phyloP scores from a whole-genome alignment of 179 eudicot genomes.

The Actinidia arguta region DNA sequence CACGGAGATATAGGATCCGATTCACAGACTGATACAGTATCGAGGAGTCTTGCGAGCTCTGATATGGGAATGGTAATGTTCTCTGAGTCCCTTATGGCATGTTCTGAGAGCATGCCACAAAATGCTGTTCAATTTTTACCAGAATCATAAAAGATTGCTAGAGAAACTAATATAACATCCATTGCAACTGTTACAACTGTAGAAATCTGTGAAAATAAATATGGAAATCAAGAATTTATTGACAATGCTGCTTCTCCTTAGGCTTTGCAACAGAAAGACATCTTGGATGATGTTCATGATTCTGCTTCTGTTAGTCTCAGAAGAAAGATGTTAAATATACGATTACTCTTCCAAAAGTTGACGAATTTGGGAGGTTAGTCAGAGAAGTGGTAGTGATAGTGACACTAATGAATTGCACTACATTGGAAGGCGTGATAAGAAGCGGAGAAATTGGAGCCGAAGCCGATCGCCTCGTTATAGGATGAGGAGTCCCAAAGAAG shows the following conservation, averaged over 20 bases:
- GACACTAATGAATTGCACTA: slow-evolving; percentile 66
- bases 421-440: slow-evolving; percentile 58
- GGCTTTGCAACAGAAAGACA: slow-evolving; percentile 28
- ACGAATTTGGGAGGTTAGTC: slow-evolving; percentile 89
- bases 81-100: slow-evolving; percentile 28
- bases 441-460: slow-evolving; percentile 63
- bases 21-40: slow-evolving; percentile 20
- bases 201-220: slow-evolving; percentile 29
- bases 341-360: slow-evolving; percentile 54
- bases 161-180: slow-evolving; percentile 21
- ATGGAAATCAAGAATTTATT: slow-evolving; percentile 33
- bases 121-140: slow-evolving; percentile 28
- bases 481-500: slow-evolving; percentile 66
- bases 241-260: slow-evolving; percentile 23
- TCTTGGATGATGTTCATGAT: slow-evolving; percentile 28
- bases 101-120: slow-evolving; percentile 24
- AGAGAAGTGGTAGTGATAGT: slow-evolving; percentile 72
- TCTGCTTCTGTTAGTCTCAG: slow-evolving; percentile 29
- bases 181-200: slow-evolving; percentile 21
- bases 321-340: slow-evolving; percentile 39
- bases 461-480: slow-evolving; percentile 79
- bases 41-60: slow-evolving; percentile 27
- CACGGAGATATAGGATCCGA: slow-evolving; percentile 24
- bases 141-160: slow-evolving; percentile 23
- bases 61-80: slow-evolving; percentile 19